A percentile compares a stretch with the other conserved stretches of the same genome.
phyloP scores from a whole-genome alignment of 352 stramenopile genomes.

The Phytophthora capsici region DNA sequence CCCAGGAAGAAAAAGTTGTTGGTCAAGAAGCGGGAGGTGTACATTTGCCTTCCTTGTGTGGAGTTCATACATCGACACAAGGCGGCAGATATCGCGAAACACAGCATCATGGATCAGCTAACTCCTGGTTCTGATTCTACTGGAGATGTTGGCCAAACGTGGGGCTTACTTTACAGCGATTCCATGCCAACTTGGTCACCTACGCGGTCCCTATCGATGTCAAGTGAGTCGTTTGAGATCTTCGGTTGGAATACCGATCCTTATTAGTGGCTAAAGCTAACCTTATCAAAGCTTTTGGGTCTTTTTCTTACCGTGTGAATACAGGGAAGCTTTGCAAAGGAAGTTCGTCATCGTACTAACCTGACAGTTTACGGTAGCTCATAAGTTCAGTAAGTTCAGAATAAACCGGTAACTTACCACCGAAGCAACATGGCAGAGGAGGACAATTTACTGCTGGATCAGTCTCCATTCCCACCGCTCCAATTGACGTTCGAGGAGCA shows the following conservation, averaged over 20 bases:
- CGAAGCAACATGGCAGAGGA: slow-evolving; percentile 15
- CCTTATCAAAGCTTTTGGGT: slow-evolving; percentile 11
- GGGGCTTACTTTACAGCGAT: slow-evolving; percentile 35
- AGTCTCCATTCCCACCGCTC: slow-evolving; percentile 38
- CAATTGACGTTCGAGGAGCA: slow-evolving; percentile 37
- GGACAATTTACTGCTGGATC: slow-evolving; percentile 11
- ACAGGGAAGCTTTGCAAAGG: neutral
- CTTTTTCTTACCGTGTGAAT: slow-evolving; percentile 1
- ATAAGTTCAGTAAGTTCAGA: slow-evolving; percentile 21
- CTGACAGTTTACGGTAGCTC: neutral
- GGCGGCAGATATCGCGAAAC: slow-evolving; percentile 25
- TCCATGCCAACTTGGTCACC: slow-evolving; percentile 36
- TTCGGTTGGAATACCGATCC: slow-evolving; percentile 23
- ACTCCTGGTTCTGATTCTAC: slow-evolving; percentile 34
- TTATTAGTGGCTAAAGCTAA: neutral
- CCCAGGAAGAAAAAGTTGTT: slow-evolving; percentile 28
- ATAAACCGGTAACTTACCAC: neutral
- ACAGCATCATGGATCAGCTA: slow-evolving; percentile 16
- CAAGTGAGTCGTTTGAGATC: slow-evolving; percentile 33
- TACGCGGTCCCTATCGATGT: slow-evolving; percentile 35
- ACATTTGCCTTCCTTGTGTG: slow-evolving; percentile 30
- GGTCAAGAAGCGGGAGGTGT: slow-evolving; percentile 29
- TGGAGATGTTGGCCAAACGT: slow-evolving; percentile 19
- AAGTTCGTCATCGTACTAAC: neutral
- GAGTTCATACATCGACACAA: slow-evolving; percentile 37